Conservation (phyloP, 352 stramenopile genomes). For the Globisporangium canariense region DNA sequence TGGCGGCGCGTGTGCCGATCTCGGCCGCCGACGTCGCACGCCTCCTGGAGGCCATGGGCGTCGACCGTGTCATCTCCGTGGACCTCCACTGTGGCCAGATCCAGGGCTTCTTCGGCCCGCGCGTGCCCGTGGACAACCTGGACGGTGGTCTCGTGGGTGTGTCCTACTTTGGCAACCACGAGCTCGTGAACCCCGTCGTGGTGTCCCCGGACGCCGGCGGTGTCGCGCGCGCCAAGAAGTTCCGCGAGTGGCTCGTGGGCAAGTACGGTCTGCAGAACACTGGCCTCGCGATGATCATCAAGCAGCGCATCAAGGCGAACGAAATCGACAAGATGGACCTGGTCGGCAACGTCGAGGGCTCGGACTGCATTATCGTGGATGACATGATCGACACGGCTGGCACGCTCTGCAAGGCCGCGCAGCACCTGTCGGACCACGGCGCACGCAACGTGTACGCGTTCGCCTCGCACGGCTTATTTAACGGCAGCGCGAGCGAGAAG, state of each 20-base stretch:
- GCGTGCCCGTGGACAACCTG: slow-evolving; percentile 99
- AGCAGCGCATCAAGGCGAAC: slow-evolving; percentile 97
- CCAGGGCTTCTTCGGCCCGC: slow-evolving; percentile 98
- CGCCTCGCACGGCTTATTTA: slow-evolving; percentile 98
- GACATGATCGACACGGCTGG: slow-evolving; percentile 99
- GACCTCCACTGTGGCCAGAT: slow-evolving; percentile 89
- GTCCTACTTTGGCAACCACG: slow-evolving; percentile 94
- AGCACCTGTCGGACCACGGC: slow-evolving; percentile 95
- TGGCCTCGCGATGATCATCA: slow-evolving; percentile 99
- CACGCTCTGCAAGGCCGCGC: slow-evolving; percentile 97
- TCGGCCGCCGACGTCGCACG: slow-evolving; percentile 89
- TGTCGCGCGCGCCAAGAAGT: slow-evolving; percentile 99
- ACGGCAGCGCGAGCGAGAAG: slow-evolving; percentile 85
- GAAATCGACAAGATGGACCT: slow-evolving; percentile 99
- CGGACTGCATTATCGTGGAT: slow-evolving; percentile 99
- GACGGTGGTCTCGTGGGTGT: slow-evolving; percentile 94
- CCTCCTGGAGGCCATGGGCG: slow-evolving; percentile 83
- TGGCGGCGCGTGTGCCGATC: slow-evolving; percentile 97
- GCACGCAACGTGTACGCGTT: slow-evolving; percentile 99
- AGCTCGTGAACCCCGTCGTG: slow-evolving; percentile 99
- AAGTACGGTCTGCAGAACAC: slow-evolving; percentile 98
- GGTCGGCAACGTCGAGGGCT: slow-evolving; percentile 98
- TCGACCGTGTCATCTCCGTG: slow-evolving; percentile 86
- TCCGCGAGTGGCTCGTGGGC: slow-evolving; percentile 97
- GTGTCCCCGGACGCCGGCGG: slow-evolving; percentile 99